Percentiles rank a stretch among this genome's conserved stretches.
These are phyloP conservation scores for grape (Vitis vinifera) DNA, from an alignment of 164 flowering plant species.

Conservation along the genomic window DNA sequence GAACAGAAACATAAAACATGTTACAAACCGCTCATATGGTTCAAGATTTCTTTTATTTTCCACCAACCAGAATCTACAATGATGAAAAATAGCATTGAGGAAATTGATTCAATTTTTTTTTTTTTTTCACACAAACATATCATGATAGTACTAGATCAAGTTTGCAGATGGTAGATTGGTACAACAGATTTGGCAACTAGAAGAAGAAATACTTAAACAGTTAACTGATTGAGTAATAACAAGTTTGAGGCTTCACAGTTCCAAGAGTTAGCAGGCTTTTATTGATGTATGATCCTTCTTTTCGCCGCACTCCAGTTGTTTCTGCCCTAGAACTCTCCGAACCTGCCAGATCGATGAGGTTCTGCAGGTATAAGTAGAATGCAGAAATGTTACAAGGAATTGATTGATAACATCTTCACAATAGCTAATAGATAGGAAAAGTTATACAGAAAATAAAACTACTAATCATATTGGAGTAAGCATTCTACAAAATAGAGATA, in stretches of 20 bases:
- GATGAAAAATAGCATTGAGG: no score
- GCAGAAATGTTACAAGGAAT: constrained; percentile 17
- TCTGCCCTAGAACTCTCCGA: constrained; percentile 98
- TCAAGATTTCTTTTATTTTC: no score
- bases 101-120: no score
- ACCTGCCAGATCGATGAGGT: constrained; percentile 99
- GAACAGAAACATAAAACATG: no score
- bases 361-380: constrained; percentile 69
- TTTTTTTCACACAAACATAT: no score
- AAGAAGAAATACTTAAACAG: no score
- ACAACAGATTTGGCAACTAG: no score
- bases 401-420: not conserved
- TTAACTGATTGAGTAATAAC: not conserved
- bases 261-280: constrained; percentile 96
- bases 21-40: no score
- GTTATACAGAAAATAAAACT: not conserved
- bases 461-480: not conserved
- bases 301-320: constrained; percentile 88
- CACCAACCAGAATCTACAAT: no score
- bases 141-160: no score
- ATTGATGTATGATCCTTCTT: constrained; percentile 96
- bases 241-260: constrained; percentile 69
- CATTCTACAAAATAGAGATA: no score
- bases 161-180: no score
- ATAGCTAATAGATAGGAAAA: not conserved